phyloP scores from a whole-genome alignment of 2,329 filamentous ascomycete species.

The Ophiostoma australiae region DNA sequence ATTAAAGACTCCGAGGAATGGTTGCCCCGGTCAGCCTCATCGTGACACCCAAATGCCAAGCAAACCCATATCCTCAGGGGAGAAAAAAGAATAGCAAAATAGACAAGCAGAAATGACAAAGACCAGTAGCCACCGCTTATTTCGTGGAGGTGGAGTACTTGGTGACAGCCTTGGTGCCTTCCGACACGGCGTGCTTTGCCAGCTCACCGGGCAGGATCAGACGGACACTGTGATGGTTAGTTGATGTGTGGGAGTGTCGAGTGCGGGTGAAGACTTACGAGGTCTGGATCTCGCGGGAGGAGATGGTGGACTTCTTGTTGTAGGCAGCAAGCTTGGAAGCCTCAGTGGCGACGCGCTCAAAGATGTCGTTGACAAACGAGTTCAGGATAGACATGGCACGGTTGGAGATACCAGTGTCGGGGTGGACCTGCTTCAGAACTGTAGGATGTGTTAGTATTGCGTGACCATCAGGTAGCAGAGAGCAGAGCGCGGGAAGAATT shows the following conservation, averaged over 20 bases:
- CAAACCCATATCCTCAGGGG: constrained; percentile 44
- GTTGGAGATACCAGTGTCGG: constrained; percentile 99
- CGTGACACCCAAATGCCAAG: constrained; percentile 56
- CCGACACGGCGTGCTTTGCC: constrained; percentile 98
- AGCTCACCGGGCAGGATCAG: constrained; percentile 98
- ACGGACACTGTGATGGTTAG: constrained; percentile 69
- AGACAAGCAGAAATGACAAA: constrained; percentile 42
- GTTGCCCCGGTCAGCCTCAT: constrained; percentile 47
- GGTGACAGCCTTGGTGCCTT: constrained; percentile 99
- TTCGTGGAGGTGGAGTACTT: constrained; percentile 99
- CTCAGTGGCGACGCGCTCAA: constrained; percentile 98
- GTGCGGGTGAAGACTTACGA: constrained; percentile 52
- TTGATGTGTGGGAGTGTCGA: background rate
- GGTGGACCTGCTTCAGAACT: constrained; percentile 99
- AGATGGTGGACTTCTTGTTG: constrained; percentile 99
- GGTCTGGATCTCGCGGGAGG: constrained; percentile 98
- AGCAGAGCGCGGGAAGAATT: background rate
- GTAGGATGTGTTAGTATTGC: constrained; percentile 23
- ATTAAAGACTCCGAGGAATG: constrained; percentile 58
- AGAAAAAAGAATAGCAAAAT: constrained; percentile 44
- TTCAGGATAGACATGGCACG: constrained; percentile 99
- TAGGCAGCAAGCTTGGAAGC: constrained; percentile 98
- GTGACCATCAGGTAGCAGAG: background rate
- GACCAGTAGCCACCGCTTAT: constrained; percentile 51
- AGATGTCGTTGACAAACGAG: constrained; percentile 99